Evolutionary conservation across 169 alveolate species (phyloP).

Genomic region (Eimeria mitis): DNA sequence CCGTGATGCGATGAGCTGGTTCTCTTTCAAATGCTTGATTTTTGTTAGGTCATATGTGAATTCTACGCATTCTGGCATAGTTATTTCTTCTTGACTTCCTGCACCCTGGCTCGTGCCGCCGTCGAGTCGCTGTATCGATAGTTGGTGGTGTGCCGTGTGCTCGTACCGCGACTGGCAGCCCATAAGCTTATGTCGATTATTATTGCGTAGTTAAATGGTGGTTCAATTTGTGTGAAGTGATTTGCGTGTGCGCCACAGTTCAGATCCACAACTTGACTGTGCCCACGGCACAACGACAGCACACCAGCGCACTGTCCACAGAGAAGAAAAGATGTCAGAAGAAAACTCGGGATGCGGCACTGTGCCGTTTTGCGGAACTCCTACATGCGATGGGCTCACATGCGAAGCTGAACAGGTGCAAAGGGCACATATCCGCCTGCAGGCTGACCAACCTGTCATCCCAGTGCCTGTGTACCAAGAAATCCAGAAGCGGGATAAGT

Average conservation of each 20-base stretch:
- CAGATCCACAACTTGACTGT: neutral
- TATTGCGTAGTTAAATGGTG: neutral
- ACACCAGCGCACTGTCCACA: neutral
- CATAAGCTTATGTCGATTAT: neutral
- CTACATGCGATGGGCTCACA: slow-evolving; percentile 36
- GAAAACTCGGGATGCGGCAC: slow-evolving; percentile 71
- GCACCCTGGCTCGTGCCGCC: neutral
- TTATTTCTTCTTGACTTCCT: neutral
- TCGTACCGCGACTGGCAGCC: neutral
- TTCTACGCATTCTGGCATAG: neutral
- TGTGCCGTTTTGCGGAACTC: slow-evolving; percentile 61
- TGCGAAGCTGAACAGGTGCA: slow-evolving; percentile 56
- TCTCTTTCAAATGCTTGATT: neutral
- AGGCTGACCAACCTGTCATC: slow-evolving; percentile 92
- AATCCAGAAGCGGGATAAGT: slow-evolving; percentile 89
- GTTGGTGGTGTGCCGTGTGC: neutral
- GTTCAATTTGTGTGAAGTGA: neutral
- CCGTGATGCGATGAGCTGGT: neutral
- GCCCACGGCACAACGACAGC: slow-evolving; percentile 17
- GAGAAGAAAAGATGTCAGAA: slow-evolving; percentile 22
- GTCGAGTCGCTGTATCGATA: slow-evolving; percentile 19
- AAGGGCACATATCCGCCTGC: slow-evolving; percentile 82
- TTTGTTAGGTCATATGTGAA: neutral
- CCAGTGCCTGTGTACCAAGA: slow-evolving; percentile 92
- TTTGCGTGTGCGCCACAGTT: slow-evolving; percentile 10